Percentiles rank a stretch among this genome's conserved stretches.
These are phyloP conservation scores for Carex myosuroides DNA, from an alignment of 176 grass and related monocot species.

Conservation along the genomic window DNA sequence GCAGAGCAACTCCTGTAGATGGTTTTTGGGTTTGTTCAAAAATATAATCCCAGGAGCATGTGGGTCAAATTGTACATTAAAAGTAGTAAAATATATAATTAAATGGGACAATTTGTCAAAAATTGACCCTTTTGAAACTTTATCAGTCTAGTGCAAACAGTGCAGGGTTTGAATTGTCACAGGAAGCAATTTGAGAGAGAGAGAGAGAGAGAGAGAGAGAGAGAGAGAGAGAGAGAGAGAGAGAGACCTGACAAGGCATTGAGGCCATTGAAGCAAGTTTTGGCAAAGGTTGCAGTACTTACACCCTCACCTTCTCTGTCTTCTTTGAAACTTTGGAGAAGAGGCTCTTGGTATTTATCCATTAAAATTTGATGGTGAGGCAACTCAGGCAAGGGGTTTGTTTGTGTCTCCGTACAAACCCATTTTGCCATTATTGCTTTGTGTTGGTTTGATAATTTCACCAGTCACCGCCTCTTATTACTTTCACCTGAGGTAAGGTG, in stretches of 20 bases:
- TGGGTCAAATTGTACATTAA: not conserved
- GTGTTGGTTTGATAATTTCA: too few species aligned
- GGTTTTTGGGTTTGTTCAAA: not conserved
- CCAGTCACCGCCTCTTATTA: too few species aligned
- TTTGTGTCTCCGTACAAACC: too few species aligned
- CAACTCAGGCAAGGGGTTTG: too few species aligned
- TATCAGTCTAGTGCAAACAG: not conserved
- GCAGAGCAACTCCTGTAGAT: not conserved
- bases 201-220: not conserved
- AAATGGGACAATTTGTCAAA: not conserved
- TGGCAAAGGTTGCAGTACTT: constrained; percentile 30
- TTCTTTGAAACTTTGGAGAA: not conserved
- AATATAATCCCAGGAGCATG: not conserved
- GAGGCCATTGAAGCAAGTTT: constrained; percentile 80
- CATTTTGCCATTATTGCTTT: too few species aligned
- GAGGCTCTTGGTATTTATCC: too few species aligned
- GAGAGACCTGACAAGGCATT: constrained; percentile 60
- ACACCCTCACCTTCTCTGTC: not conserved
- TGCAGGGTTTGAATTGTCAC: too few species aligned
- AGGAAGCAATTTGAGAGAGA: not conserved
- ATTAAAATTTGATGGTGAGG: too few species aligned
- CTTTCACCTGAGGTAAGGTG: too few species aligned
- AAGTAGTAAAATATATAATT: not conserved
- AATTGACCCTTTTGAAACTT: too few species aligned
- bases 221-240: not conserved